phyloP scores from a whole-genome alignment of 352 stramenopile species.

The Phytophthora palmivora region DNA sequence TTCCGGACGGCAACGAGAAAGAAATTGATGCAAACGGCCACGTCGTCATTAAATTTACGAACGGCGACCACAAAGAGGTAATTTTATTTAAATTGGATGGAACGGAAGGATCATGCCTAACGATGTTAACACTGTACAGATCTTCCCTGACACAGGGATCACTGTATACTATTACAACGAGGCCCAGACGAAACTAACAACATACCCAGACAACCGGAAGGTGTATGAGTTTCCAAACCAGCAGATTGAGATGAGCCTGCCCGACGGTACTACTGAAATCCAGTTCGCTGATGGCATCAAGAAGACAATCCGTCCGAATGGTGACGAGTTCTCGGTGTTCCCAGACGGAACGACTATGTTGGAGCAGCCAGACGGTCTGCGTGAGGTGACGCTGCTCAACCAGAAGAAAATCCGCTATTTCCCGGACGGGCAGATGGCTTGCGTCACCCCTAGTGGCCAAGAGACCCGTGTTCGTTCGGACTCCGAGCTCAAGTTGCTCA shows the following conservation, averaged over 20 bases:
- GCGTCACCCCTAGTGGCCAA: slow-evolving; percentile 48
- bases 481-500: slow-evolving; percentile 63
- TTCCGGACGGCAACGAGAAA: slow-evolving; percentile 94
- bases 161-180: slow-evolving; percentile 95
- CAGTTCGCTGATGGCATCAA: slow-evolving; percentile 94
- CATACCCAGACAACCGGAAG: slow-evolving; percentile 92
- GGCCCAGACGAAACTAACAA: slow-evolving; percentile 95
- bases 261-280: slow-evolving; percentile 95
- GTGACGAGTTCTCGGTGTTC: slow-evolving; percentile 84
- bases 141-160: slow-evolving; percentile 83
- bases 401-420: slow-evolving; percentile 79
- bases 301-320: slow-evolving; percentile 83
- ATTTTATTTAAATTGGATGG: background rate
- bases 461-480: slow-evolving; percentile 72
- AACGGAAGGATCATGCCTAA: slow-evolving; percentile 3
- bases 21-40: slow-evolving; percentile 90
- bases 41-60: slow-evolving; percentile 92
- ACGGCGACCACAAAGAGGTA: slow-evolving; percentile 96
- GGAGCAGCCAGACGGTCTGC: slow-evolving; percentile 69
- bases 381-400: slow-evolving; percentile 83
- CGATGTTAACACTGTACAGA: slow-evolving; percentile 30
- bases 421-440: slow-evolving; percentile 73
- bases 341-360: slow-evolving; percentile 87
- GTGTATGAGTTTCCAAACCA: slow-evolving; percentile 97
- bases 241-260: slow-evolving; percentile 94